Evolutionary conservation across 2,329 filamentous ascomycete genomes (phyloP), one percentile per base, ranked within the genome.

Genomic region (Bertia moriformis): DNA sequence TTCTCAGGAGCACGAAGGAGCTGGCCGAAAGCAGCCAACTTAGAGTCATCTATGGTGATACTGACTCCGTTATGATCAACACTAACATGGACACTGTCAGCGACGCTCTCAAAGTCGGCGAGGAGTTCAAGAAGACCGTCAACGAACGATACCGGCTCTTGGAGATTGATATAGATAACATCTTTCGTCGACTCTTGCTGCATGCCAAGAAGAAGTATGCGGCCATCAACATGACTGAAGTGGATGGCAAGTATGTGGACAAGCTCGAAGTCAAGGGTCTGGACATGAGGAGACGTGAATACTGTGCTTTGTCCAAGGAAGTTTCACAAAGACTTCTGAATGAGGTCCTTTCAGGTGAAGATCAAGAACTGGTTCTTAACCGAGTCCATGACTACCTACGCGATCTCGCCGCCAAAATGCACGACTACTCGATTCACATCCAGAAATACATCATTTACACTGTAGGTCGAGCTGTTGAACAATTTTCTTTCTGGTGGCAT

Each of bases 151-250:
- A 98, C 59, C 83, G 71, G 51, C 71, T 95, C 39, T 70, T 98
- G 13, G 93, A 98, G 57, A 98, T 98, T 46, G 91, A 98, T 52
- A 94, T 98, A 47, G 91, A 98, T 60, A 95, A 96, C 51, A 73
- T 96, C 44, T 98, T 98, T 69, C 77, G 89, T 36, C 81, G 91
- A 20, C 83, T 98, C 41, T 65, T 98, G 29, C 69, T 98, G 13
- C 91, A 96, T 53, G 89, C 91, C 19, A 98, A 98, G 71, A 98
- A 98, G 69, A 98, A 98, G 67, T 98, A 98, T 58, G 91, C 91
- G 5, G 91, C 91, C 30, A 83, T 98, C 59, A 96, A 93, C 56
- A 76, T 96, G 56, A 76, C 91, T 4, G 84, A 95, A 51, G 70
- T 83, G 17, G 83, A 93, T 50, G 88, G 87, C 49, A 93, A 89